Evolutionary conservation across 2,329 filamentous ascomycete species (phyloP).

Genomic region (Neopestalotiopsis sp.): DNA sequence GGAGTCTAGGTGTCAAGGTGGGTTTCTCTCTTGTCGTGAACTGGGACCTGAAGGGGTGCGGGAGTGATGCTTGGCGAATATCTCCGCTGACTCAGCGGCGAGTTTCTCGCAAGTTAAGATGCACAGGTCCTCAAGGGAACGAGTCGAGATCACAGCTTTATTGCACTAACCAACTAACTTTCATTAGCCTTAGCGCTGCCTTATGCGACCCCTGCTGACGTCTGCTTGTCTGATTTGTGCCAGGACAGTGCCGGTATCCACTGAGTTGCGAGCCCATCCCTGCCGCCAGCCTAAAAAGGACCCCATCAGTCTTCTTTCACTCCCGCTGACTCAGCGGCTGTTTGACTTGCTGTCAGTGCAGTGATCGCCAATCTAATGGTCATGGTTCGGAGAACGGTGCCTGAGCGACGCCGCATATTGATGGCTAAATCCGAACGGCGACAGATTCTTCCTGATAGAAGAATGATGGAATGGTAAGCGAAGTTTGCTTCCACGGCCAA

Average conservation of each 20-base stretch:
- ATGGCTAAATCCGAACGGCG: background rate
- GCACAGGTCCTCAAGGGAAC: background rate
- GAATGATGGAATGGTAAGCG: background rate
- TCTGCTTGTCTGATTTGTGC: background rate
- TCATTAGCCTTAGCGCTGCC: background rate
- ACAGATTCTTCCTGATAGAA: background rate
- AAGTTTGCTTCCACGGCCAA: background rate
- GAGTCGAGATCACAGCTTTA: background rate
- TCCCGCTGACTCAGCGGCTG: slow-evolving; percentile 8
- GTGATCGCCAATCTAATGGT: background rate
- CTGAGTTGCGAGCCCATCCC: background rate
- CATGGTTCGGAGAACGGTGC: background rate
- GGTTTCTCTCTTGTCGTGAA: background rate
- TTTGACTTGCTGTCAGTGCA: background rate
- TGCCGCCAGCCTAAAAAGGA: background rate
- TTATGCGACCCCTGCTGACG: background rate
- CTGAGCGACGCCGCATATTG: background rate
- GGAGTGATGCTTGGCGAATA: background rate
- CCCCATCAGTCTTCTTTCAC: background rate
- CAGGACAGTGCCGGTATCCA: background rate
- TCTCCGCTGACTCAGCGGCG: background rate
- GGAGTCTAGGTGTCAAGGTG: background rate
- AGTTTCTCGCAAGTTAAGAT: background rate
- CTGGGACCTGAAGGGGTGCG: background rate
- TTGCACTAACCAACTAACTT: background rate